A percentile compares a stretch with the other conserved stretches of the same genome.
phyloP scores from a whole-genome alignment of 768 basidiomycete genomes.

The Phallus indusiatus region DNA sequence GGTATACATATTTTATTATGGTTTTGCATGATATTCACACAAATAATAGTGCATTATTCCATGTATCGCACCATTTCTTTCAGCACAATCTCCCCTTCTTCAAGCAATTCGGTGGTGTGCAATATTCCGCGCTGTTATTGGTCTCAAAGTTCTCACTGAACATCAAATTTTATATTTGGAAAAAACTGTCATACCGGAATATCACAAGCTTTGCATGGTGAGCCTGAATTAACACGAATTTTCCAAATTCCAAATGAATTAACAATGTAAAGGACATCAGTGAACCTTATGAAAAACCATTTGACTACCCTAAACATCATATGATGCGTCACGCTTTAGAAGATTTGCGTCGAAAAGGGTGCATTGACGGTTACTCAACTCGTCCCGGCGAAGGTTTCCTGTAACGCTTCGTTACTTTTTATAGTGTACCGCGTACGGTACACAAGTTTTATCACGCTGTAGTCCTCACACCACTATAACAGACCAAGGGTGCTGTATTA shows the following conservation, averaged over 20 bases:
- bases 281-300: slow-evolving; percentile 17
- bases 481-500: too few species aligned
- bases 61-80: slow-evolving; percentile 21
- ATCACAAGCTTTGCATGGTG: too few species aligned
- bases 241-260: neutral
- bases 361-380: slow-evolving; percentile 21
- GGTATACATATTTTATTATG: slow-evolving; percentile 8
- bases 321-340: slow-evolving; percentile 16
- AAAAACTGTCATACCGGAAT: too few species aligned
- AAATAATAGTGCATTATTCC: slow-evolving; percentile 19
- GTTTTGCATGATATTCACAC: neutral
- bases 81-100: slow-evolving; percentile 17
- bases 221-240: slow-evolving; percentile 2
- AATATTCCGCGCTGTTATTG: slow-evolving; percentile 18
- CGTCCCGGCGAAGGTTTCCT: slow-evolving; percentile 23
- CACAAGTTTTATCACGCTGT: too few species aligned
- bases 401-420: too few species aligned
- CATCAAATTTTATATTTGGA: slow-evolving; percentile 1
- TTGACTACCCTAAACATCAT: slow-evolving; percentile 25
- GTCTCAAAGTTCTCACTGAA: slow-evolving; percentile 20
- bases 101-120: slow-evolving; percentile 20
- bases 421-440: too few species aligned
- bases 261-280: neutral
- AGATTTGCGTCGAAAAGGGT: slow-evolving; percentile 20
- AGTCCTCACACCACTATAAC: too few species aligned